Evolutionary conservation across 305 asterid genomes (phyloP).

Genomic region (Withania somnifera): DNA sequence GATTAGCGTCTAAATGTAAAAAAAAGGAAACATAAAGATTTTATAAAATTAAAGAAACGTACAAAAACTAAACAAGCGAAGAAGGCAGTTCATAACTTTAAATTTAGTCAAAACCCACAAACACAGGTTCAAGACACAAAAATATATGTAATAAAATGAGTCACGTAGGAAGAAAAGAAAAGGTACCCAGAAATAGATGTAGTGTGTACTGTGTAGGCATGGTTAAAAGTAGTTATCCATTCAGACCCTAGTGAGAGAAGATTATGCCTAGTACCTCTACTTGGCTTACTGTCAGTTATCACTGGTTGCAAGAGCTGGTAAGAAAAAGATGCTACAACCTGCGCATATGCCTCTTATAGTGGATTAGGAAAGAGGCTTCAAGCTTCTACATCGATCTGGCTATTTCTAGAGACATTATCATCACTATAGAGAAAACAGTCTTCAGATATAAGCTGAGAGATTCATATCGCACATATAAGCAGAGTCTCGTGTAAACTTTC

Average conservation of each 20-base stretch:
- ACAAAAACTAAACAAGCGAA: not conserved
- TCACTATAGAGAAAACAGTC: not conserved
- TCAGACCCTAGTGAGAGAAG: not conserved
- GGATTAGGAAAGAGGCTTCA: not conserved
- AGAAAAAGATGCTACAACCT: not conserved
- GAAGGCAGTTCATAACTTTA: not conserved
- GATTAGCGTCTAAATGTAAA: not conserved
- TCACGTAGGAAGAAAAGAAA: not conserved
- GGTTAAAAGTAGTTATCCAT: not conserved
- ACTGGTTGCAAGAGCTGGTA: not conserved
- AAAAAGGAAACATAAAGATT: conserved; percentile 2
- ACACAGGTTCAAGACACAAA: not conserved
- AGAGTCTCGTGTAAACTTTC: not conserved
- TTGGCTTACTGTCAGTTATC: not conserved
- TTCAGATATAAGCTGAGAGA: not conserved
- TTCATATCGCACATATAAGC: not conserved
- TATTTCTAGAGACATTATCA: not conserved
- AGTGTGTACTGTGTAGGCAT: not conserved
- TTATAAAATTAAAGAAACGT: not conserved
- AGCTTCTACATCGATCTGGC: not conserved
- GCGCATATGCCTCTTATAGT: not conserved
- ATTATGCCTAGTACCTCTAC: not conserved
- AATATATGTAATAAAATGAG: not conserved
- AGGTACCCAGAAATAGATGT: not conserved
- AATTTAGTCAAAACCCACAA: conserved; percentile 1